Base-by-base conservation (phyloP, 768 basidiomycete genomes). In the Pleurotus pulmonarius region DNA sequence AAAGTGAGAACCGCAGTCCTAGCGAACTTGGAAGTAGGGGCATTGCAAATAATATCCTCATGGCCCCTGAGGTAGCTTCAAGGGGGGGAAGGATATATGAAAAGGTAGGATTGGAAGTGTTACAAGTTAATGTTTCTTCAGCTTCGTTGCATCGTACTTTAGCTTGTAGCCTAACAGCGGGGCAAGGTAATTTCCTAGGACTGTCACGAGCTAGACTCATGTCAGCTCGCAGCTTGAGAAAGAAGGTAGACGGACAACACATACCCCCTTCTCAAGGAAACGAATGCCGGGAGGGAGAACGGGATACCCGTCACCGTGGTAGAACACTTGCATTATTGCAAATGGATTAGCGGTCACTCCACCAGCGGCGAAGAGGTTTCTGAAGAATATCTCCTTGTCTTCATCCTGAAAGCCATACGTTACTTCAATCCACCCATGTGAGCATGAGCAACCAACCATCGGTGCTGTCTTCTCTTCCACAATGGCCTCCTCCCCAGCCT, bases 391-490 rank as follows among this genome's bases (percentile, higher is more conserved):
- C 22, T 52, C 51, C 20, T 52, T 52, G 15, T 39, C 51, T 18
- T 39, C 51, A 22, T 52, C 51, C 39, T 52, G 24, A 4, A 8
- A 16, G 40, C 37, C 11, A 20, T 16, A 20, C 20, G 29, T 24
- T 9, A 15, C 7, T 11, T 52, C n/a, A 41, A 39, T 8, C 2
- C 29, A 39, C n/a, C 16, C 24, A 6, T 22, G 7, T 20, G n/a
- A 7, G 39, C 41, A 15, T 34, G 20, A 13, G 8, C 3, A 5
- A 20, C 38, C 24, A 22, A 52, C 51, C 51, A 52, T 52, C 4
- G 51, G 51, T 4, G 37, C 20, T 22, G 51, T 52, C 18, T 40
- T 52, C 51, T 52, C 51, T 24, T 52, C 51, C n/a, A 52, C 11
- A 9, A 39, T 24, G 18, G 40, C 51, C 15, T 52, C 39, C 15